Base-by-base conservation (phyloP, 1,284 basidiomycete genomes). In the Melanopsichium pennsylvanicum region DNA sequence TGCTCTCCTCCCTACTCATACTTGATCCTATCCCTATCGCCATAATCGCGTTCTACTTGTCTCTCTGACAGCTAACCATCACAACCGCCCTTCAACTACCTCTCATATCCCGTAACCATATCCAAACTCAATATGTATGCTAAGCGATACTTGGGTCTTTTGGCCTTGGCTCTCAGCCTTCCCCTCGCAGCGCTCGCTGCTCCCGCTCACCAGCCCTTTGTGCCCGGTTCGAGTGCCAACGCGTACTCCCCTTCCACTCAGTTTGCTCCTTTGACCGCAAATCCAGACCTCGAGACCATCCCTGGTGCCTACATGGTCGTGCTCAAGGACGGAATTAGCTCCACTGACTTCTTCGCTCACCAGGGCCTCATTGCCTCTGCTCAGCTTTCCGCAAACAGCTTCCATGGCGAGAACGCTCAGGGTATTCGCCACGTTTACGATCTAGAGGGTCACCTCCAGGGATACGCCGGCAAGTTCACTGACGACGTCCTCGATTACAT, bases 401-500 rank as follows among this genome's bases (percentile, higher is more conserved):
- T 72, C 69, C 66, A 73, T 61, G 62, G 62, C 31, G 46, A 69
- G 23, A 62, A 70, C 38, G 66, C 56, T 15, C 46, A 52, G 19
- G 75, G 71, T 35, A 64, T 80, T 40, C 48, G 63, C 23, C 79
- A 80, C 59, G 62, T 80, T 27, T 81, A 72, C 63, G 69, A 80
- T 35, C 63, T 76, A 39, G 67, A 60, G 36, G 42, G 56, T 27
- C 64, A 62, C 49, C 48, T 91, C 77, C 88, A 87, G 68, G 93
- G 92, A 26, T 93, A 94, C 84, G 86, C 94, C 39, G 95, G 94
- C 49, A 85, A 84, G 76, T 97, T 99, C 85, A 87, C 88, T 31
- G 83, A 87, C 36, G 82, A 84, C 43, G 88, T 90, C 34, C 82
- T 99, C 62, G 86, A 92, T 48, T 86, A 87, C 76, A 89, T 99